Base-by-base conservation (phyloP, 2,329 filamentous ascomycete species). In the Monosporascus sp. region DNA sequence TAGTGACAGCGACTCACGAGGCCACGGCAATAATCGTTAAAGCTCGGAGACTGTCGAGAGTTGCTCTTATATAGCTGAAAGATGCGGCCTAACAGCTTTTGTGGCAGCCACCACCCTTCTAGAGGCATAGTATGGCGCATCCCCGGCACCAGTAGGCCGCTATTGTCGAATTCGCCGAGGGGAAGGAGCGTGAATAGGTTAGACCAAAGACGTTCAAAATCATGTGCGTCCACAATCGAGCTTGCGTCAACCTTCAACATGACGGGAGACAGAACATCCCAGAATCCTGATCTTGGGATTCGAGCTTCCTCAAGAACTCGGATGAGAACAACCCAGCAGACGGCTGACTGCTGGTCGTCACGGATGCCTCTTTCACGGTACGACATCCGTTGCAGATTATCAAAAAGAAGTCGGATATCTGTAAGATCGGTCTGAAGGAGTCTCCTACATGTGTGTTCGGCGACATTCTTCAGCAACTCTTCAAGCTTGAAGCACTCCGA, bases 11-110 rank as follows among this genome's bases (percentile, higher is more conserved):
- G 79, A 18, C 75, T 74, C 35, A 87, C 70, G 5, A 85, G 64
- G 6, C 81, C 78, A 18, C 80, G 77, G 55, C 81, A 85, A 60
- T 88, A 88, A 55, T 81, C 79, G 58, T 86, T 87, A 72, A 87
- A 87, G 61, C 81, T 80, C 2, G 82, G 73, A 1, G 77, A 67
- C 60, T 87, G 84, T 22, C 74, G 75, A 3, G 68, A 62, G 51
- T 84, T 81, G n/a, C 69, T 68, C 55, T 75, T 73, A 62, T 87
- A 88, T 2, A 85, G 62, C 20, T 79, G 68, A 51, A 87, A 84
- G 14, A 86, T 75, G 7, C 75, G 74, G 58, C 74, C 80, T 48
- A 87, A 57, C 31, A 86, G 63, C 52, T 73, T 76, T 56, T 85
- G 82, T 0, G 82, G 78, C 15, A 87, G 64, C 4, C 61, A 58